Conservation (phyloP, 2,329 filamentous ascomycete genomes). For the Juglanconis oblonga region DNA sequence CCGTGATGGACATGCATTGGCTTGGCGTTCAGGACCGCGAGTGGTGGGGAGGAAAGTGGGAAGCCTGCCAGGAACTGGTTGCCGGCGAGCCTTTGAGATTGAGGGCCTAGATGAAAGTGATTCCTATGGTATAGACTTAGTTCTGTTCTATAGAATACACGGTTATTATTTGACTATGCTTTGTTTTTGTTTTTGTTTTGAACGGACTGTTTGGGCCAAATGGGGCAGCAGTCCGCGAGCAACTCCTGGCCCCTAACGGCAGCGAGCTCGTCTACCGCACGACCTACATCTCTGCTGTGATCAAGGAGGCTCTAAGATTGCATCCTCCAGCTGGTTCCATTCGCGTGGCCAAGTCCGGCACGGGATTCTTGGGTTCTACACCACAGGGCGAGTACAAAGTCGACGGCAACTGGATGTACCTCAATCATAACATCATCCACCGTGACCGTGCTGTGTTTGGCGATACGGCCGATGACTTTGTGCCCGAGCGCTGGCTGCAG, state of each 20-base stretch:
- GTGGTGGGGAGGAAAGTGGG: neutral
- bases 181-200: no score
- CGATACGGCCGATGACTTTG: slow-evolving; percentile 10
- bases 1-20: slow-evolving; percentile 2
- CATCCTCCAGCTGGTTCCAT: slow-evolving; percentile 28
- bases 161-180: no score
- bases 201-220: slow-evolving; percentile 31
- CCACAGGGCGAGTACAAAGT: slow-evolving; percentile 27
- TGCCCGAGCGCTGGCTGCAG: slow-evolving; percentile 23
- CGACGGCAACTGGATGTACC: slow-evolving; percentile 34
- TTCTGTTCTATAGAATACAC: no score
- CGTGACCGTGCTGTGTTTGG: slow-evolving; percentile 13
- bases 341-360: slow-evolving; percentile 24
- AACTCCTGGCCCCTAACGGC: slow-evolving; percentile 23
- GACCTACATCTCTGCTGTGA: slow-evolving; percentile 16
- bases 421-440: slow-evolving; percentile 28
- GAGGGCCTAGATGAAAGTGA: no score
- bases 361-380: slow-evolving; percentile 28
- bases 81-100: no score
- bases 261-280: slow-evolving; percentile 31
- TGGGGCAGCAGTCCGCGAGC: slow-evolving; percentile 23
- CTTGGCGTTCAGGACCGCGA: slow-evolving; percentile 5
- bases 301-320: slow-evolving; percentile 5
- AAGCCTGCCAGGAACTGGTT: neutral
- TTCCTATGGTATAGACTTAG: no score